A percentile compares a stretch with the other conserved stretches of the same genome.
Conservation (phyloP, 1,284 basidiomycete species). For the Mrakiaceae sp. region DNA sequence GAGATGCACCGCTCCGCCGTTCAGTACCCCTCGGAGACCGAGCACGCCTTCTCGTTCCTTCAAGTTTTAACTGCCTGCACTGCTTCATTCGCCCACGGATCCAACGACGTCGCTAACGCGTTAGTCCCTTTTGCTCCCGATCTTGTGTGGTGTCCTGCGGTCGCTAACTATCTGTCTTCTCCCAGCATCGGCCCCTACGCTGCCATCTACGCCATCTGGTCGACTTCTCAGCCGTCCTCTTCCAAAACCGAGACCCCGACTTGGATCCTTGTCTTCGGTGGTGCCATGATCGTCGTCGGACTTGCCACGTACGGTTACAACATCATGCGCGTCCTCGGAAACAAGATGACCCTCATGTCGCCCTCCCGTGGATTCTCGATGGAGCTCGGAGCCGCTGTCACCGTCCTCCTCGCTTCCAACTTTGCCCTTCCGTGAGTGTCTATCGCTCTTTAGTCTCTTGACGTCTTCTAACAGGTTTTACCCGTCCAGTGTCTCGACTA, state of each 20-base stretch:
- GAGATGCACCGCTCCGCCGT: conserved; percentile 21
- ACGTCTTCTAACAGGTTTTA: neutral
- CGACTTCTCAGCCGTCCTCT: conserved; percentile 25
- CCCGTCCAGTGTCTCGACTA: neutral
- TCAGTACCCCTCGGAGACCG: conserved; percentile 40
- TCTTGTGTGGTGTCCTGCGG: neutral
- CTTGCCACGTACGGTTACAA: conserved; percentile 37
- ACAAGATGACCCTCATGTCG: conserved; percentile 38
- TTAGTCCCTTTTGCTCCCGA: conserved; percentile 27
- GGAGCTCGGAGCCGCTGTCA: conserved; percentile 40
- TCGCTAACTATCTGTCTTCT: neutral
- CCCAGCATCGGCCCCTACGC: conserved; percentile 29
- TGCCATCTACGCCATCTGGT: conserved; percentile 37
- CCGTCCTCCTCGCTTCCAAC: conserved; percentile 39
- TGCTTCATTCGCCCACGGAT: conserved; percentile 41
- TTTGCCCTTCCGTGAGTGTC: conserved; percentile 8
- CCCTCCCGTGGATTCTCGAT: conserved; percentile 41
- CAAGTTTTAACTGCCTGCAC: conserved; percentile 43
- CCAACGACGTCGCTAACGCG: conserved; percentile 33
- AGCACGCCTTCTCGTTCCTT: conserved; percentile 41
- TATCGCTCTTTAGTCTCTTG: neutral
- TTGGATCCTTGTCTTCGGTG: conserved; percentile 40
- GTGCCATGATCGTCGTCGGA: conserved; percentile 36
- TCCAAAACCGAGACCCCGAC: conserved; percentile 31
- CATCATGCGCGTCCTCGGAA: conserved; percentile 37